Conservation (phyloP, 345 rosid species). For the Hirschfeldia incana region DNA sequence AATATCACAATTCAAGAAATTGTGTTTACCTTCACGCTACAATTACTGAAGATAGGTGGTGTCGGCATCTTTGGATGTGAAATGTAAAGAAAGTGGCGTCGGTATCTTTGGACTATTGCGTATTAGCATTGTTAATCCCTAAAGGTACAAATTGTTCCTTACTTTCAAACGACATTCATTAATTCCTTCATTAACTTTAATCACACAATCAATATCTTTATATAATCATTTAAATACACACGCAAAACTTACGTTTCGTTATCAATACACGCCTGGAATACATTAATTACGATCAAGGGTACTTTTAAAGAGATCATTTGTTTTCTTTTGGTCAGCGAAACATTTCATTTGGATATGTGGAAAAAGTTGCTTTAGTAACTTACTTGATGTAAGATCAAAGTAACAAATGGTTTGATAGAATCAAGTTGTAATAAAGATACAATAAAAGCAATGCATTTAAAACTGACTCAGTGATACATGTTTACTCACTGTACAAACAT, state of each 20-base stretch:
- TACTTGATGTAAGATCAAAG: not conserved
- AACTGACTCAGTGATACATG: not conserved
- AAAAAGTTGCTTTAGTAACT: not conserved
- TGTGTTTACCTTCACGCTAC: slow-evolving; percentile 26
- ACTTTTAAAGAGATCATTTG: not conserved
- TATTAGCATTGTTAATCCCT: slow-evolving; percentile 29
- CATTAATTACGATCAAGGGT: not conserved
- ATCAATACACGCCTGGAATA: not conserved
- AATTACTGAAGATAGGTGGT: slow-evolving; percentile 13
- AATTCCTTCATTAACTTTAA: not conserved
- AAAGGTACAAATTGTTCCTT: slow-evolving; percentile 20
- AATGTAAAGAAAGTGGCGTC: slow-evolving; percentile 13
- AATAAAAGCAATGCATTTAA: not conserved
- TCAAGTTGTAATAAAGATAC: not conserved
- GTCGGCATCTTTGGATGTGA: slow-evolving; percentile 24
- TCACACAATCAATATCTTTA: not conserved
- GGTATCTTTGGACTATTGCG: slow-evolving; percentile 19
- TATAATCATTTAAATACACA: not conserved
- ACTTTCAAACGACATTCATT: slow-evolving; percentile 13
- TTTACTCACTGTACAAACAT: not conserved
- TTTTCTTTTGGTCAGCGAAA: not conserved
- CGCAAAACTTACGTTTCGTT: not conserved
- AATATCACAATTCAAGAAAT: not conserved
- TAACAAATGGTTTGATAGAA: not conserved
- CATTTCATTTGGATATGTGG: not conserved